Percentiles rank a stretch among this genome's conserved stretches.
Evolutionary conservation across 306 rosid species (phyloP).

Genomic region (Calophaca sinica): DNA sequence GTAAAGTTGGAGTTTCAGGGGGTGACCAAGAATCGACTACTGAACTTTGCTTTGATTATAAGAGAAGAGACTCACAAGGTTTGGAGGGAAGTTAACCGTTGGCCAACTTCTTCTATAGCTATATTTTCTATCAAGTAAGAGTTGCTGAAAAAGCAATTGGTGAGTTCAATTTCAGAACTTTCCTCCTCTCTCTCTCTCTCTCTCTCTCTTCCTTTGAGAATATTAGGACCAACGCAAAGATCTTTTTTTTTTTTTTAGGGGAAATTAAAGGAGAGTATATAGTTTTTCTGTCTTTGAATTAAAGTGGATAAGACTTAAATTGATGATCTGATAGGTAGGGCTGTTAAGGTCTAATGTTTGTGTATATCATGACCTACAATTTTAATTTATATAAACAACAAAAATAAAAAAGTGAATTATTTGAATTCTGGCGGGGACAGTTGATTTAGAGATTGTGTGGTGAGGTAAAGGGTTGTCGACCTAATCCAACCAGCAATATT

Average conservation of each 20-base stretch:
- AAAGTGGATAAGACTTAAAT: conserved; percentile 56
- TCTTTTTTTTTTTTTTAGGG: background rate
- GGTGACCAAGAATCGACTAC: conserved; percentile 75
- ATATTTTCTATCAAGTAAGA: conserved; percentile 68
- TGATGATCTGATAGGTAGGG: conserved; percentile 32
- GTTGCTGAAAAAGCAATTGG: conserved; percentile 61
- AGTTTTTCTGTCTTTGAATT: conserved; percentile 42
- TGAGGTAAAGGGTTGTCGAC: conserved; percentile 64
- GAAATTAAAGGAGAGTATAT: conserved; percentile 21
- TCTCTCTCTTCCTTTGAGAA: too few relatives aligned
- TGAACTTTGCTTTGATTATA: conserved; percentile 73
- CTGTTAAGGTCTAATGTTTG: conserved; percentile 31
- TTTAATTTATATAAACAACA: too few relatives aligned
- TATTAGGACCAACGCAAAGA: conserved; percentile 50
- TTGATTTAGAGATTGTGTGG: conserved; percentile 44
- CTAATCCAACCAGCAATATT: conserved; percentile 61
- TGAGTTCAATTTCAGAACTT: conserved; percentile 51
- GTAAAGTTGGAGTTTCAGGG: conserved; percentile 73
- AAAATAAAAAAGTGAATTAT: conserved; percentile 47
- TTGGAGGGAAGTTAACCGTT: conserved; percentile 81
- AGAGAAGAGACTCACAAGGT: conserved; percentile 65
- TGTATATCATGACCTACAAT: background rate
- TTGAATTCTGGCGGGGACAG: conserved; percentile 78
- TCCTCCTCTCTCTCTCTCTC: conserved; percentile 14
- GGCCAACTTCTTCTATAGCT: conserved; percentile 77